Base-by-base conservation (phyloP, 2,329 filamentous ascomycete genomes). In the Microcyclosporella mali region DNA sequence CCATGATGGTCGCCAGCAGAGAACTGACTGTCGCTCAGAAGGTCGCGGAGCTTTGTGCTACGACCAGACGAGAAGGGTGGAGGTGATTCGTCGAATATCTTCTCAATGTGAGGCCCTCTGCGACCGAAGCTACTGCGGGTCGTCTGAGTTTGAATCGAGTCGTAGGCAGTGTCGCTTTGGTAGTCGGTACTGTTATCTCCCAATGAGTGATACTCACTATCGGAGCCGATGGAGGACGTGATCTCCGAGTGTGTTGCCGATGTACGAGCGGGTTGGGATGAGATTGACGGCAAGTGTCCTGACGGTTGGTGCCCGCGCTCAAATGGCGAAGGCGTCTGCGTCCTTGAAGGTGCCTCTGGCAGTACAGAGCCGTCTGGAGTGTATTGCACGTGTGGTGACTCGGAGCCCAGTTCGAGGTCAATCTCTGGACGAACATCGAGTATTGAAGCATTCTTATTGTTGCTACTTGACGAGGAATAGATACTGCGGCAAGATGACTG, bases 151-250 rank as follows among this genome's bases (percentile, higher is more conserved):
- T 83, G 81, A 53, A 88, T 66, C 21, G 85, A 88, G 67, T 89
- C 85, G 63, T 81, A 88, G 43, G 84, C 73, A 14, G 80, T 85
- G 56, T 89, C 85, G 61, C 84, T 88, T 65, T 81, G 82, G 57
- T 83, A 79, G 60, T 88, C 84, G n/a, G 79, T 81, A 56, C 88
- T 85, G 56, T 87, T 82, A 42, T 88, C 85, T 45, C 88, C 84
- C 16, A 77, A 77, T 9, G 79, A 86, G 52, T 78, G 77, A 48
- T 70, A 70, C 46, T 87, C 82, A 57, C 78, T 75, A 55, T 88
- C 85, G 19, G 82, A 87, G 46, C 81, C 82, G 48, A 79, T 71
- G 19, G 81, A 84, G 17, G 82, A 85, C 21, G 75, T 69, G 41
- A 74, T 73, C 57, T 81, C 78, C 16, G 78, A 81, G 41, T 70